Percentiles rank a stretch among this genome's conserved stretches.
These are phyloP conservation scores for Claviceps sp. DNA, from an alignment of 2,329 filamentous ascomycete species.

Conservation along the genomic window DNA sequence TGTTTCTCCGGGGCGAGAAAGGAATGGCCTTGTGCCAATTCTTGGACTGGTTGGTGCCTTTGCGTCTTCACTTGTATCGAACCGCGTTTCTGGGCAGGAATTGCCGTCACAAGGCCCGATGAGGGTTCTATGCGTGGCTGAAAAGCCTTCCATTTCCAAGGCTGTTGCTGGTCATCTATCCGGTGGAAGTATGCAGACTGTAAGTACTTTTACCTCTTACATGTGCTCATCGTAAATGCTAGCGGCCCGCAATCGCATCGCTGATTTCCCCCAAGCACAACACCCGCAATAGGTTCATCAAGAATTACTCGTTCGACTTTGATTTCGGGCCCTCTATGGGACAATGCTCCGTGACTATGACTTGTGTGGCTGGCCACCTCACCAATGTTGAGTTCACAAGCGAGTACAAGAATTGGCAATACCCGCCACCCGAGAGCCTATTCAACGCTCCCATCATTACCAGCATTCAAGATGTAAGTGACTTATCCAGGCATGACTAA, in stretches of 20 bases:
- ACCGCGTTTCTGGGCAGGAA: background rate
- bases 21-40: background rate
- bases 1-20: background rate
- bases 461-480: conserved; percentile 49
- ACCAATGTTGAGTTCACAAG: conserved; percentile 64
- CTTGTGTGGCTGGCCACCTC: conserved; percentile 80
- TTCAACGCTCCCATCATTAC: conserved; percentile 70
- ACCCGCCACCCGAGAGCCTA: conserved; percentile 63
- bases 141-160: conserved; percentile 86
- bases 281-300: conserved; percentile 65
- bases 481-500: background rate
- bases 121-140: conserved; percentile 42
- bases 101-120: conserved; percentile 17
- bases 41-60: background rate
- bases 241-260: background rate
- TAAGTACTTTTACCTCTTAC: conserved; percentile 27
- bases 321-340: conserved; percentile 75
- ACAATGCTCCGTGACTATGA: conserved; percentile 78
- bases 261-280: conserved; percentile 38
- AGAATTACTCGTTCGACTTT: conserved; percentile 89
- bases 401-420: conserved; percentile 66
- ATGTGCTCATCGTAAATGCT: background rate
- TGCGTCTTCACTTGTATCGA: background rate
- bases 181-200: conserved; percentile 58
- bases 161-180: conserved; percentile 83